A percentile compares a stretch with the other conserved stretches of the same genome.
Evolutionary conservation across 306 rosid genomes (phyloP).

Genomic region (Mucuna pruriens): DNA sequence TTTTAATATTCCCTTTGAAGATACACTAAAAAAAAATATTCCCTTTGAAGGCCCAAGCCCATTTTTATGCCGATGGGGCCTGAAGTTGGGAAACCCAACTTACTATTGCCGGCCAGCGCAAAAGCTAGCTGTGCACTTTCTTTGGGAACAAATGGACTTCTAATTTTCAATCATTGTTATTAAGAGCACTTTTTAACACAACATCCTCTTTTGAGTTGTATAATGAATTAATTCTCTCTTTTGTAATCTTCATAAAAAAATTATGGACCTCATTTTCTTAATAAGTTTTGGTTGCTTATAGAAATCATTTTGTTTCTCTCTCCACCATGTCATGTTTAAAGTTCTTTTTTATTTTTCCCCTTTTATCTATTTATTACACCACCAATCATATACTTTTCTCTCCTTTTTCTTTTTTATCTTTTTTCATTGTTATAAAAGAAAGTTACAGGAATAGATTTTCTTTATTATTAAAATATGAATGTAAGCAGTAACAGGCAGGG

Average conservation of each 20-base stretch:
- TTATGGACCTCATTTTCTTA: too few relatives aligned
- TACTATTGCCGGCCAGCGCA: not conserved
- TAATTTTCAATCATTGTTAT: not conserved
- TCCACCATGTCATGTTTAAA: too few relatives aligned
- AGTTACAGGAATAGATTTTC: not conserved
- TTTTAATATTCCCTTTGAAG: not conserved
- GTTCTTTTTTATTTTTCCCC: not conserved
- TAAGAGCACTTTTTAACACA: not conserved
- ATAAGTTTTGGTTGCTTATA: too few relatives aligned
- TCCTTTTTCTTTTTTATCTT: not conserved
- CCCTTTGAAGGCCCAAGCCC: not conserved
- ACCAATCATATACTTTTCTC: not conserved
- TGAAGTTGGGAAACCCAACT: not conserved
- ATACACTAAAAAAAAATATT: too few relatives aligned
- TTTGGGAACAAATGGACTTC: not conserved
- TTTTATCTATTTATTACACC: not conserved
- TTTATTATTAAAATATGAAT: too few relatives aligned
- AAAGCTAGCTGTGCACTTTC: not conserved
- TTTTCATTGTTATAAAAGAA: too few relatives aligned
- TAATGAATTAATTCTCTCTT: not conserved
- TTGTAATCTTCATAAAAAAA: not conserved
- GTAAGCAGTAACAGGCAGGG: not conserved
- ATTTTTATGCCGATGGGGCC: not conserved
- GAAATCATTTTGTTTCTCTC: too few relatives aligned
- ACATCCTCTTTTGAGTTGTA: not conserved